Conservation (phyloP, 768 basidiomycete genomes). For the Boletus huronensis region DNA sequence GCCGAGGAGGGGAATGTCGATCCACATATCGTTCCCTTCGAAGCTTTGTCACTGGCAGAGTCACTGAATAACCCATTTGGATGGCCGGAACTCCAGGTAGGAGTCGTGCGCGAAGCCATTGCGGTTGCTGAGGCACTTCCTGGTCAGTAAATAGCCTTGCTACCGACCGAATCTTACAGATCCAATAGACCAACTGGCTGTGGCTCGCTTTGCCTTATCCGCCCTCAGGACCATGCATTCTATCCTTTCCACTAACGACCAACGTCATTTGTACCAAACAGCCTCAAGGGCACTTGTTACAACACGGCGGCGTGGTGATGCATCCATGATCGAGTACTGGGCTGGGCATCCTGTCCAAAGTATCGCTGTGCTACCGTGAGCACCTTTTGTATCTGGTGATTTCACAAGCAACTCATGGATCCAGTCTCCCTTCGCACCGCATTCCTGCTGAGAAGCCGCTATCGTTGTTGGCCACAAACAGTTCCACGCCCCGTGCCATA, state of each 20-base stretch:
- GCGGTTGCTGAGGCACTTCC: constrained; percentile 89
- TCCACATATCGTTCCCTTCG: constrained; percentile 15
- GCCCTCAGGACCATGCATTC: constrained; percentile 71
- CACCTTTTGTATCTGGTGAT: background rate
- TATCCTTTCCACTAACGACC: constrained; percentile 71
- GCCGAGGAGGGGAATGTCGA: constrained; percentile 19
- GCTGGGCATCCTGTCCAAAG: constrained; percentile 75
- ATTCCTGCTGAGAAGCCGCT: constrained; percentile 70
- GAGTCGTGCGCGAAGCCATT: constrained; percentile 89
- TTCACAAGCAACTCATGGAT: constrained; percentile 2
- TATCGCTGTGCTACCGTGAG: constrained; percentile 75
- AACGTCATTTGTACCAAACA: constrained; percentile 72
- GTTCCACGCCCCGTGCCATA: constrained; percentile 36
- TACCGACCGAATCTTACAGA: background rate
- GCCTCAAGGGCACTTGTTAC: constrained; percentile 70
- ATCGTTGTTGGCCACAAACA: constrained; percentile 45
- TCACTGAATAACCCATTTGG: constrained; percentile 59
- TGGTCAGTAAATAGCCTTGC: constrained; percentile 45
- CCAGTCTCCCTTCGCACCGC: constrained; percentile 68
- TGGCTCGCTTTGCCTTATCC: constrained; percentile 88
- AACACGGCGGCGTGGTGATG: constrained; percentile 74
- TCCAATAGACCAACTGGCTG: constrained; percentile 69
- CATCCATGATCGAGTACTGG: constrained; percentile 80
- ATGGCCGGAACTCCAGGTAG: constrained; percentile 94
- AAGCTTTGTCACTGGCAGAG: constrained; percentile 40